These are phyloP conservation scores for Penicillium chermesinum DNA, from an alignment of 495 filamentous ascomycete genomes.

Conservation along the genomic window DNA sequence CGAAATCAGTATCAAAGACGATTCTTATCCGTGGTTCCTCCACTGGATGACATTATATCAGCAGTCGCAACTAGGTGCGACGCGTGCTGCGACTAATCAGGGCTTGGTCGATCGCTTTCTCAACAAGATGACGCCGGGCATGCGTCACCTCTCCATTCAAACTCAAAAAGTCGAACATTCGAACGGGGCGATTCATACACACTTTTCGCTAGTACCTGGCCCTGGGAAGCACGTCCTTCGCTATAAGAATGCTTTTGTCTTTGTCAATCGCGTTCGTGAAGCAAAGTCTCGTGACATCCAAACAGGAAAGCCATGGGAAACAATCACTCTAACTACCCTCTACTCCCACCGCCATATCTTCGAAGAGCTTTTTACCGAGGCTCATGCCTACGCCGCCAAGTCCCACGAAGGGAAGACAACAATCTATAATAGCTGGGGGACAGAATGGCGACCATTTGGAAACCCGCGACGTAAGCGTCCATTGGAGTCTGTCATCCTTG, in stretches of 20 bases:
- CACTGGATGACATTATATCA: slow-evolving; percentile 89
- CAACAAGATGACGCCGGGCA: slow-evolving; percentile 55
- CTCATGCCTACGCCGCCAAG: slow-evolving; percentile 67
- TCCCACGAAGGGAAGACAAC: slow-evolving; percentile 90
- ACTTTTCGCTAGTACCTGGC: slow-evolving; percentile 85
- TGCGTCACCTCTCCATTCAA: slow-evolving; percentile 64
- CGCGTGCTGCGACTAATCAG: slow-evolving; percentile 32
- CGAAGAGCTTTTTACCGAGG: slow-evolving; percentile 77
- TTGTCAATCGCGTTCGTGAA: slow-evolving; percentile 78
- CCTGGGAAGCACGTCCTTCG: slow-evolving; percentile 82
- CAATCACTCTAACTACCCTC: slow-evolving; percentile 84
- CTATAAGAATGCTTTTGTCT: slow-evolving; percentile 78
- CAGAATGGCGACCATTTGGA: slow-evolving; percentile 79
- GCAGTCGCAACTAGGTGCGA: slow-evolving; percentile 43
- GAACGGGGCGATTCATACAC: slow-evolving; percentile 64
- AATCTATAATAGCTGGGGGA: slow-evolving; percentile 79
- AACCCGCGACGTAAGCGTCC: slow-evolving; percentile 83
- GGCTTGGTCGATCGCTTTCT: slow-evolving; percentile 50
- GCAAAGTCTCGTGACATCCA: slow-evolving; percentile 63
- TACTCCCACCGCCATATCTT: slow-evolving; percentile 84
- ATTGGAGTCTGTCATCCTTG: slow-evolving; percentile 80
- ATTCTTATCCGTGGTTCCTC: slow-evolving; percentile 90
- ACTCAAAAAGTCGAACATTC: slow-evolving; percentile 55
- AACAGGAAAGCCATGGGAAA: slow-evolving; percentile 88
- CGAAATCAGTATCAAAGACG: slow-evolving; percentile 89